Evolutionary conservation across 805 yeast species (phyloP).

Genomic region (Metschnikowia borealis): DNA sequence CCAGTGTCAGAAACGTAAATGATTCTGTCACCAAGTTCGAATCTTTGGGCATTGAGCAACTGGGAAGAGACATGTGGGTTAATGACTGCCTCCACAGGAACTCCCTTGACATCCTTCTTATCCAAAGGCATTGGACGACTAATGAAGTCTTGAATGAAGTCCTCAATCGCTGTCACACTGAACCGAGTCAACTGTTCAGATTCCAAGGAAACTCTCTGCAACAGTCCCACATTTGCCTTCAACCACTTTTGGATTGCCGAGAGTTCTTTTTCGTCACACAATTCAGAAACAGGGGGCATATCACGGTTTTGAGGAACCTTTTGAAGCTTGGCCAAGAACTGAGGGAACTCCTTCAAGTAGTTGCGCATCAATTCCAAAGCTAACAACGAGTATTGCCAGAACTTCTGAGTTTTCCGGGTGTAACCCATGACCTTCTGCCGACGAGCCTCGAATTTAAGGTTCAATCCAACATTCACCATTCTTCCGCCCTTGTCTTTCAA

Average conservation of each 20-base stretch:
- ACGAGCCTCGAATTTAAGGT: constrained; percentile 74
- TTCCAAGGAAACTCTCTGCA: constrained; percentile 66
- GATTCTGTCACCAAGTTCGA: constrained; percentile 86
- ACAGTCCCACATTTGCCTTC: constrained; percentile 42
- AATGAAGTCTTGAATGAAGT: constrained; percentile 44
- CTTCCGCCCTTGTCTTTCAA: constrained; percentile 46
- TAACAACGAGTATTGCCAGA: constrained; percentile 79
- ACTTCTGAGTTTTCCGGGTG: constrained; percentile 56
- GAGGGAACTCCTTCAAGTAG: constrained; percentile 60
- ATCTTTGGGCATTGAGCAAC: constrained; percentile 67
- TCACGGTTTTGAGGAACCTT: constrained; percentile 18
- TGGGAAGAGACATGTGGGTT: constrained; percentile 71
- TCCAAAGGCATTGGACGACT: constrained; percentile 44
- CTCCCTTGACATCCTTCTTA: constrained; percentile 64
- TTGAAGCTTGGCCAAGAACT: constrained; percentile 45
- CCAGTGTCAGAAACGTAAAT: constrained; percentile 82
- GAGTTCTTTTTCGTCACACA: constrained; percentile 41
- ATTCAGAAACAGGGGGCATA: constrained; percentile 36
- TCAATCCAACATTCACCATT: constrained; percentile 71
- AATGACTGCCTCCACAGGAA: constrained; percentile 79
- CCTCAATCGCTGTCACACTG: constrained; percentile 66
- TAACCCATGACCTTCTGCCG: constrained; percentile 86
- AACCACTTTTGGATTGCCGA: constrained; percentile 46
- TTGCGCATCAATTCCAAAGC: constrained; percentile 64
- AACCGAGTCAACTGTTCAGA: constrained; percentile 71